Evolutionary conservation across 768 basidiomycete species (phyloP), one percentile per base, ranked within the genome.

Genomic region (Pholiota molesta): DNA sequence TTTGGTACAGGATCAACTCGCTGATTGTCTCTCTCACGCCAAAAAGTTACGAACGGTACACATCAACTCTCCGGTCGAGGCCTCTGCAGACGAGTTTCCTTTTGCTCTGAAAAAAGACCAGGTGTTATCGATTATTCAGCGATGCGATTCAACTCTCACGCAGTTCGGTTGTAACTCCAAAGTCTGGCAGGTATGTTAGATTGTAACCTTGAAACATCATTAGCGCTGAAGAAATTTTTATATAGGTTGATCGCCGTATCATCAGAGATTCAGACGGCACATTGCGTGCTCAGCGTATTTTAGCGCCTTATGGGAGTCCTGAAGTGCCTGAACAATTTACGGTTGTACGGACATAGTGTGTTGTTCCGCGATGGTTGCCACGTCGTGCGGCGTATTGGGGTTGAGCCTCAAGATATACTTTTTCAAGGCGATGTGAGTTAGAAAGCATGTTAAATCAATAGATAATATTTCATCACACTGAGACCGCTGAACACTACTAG

Each of bases 321-420:
- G 88, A 86, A 61, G 75, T 92, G 19, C 90, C 90, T 19, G 90
- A 92, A 65, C 83, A 84, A 55, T 91, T 92, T 66, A 79, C 89
- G 52, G 89, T 91, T 35, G 81, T 90, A 16, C 78, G 86, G 52
- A 83, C 81, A 2, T 88, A 76, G 52, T 11, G 9, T 44, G 21
- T 16, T n/a, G 7, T n/a, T 44, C 42, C 19, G 5, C 42, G n/a
- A 21, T 44, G n/a, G 21, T 21, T 4, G 21, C 42, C n/a, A 44
- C 9, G 9, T 21, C 42, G 7, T n/a, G 17, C 42, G 42, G 42
- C n/a, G 42, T n/a, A 2, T 19, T 11, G 16, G 17, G 42, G 16
- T 44, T 44, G n/a, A 7, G n/a, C n/a, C 16, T 7, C 19, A 8
- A 11, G 47, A 49, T 49, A 49, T 11, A 19, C 21, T 2, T 49